Evolutionary conservation across 495 filamentous ascomycete genomes (phyloP), one percentile per base, ranked within the genome.

Genomic region (Zalerion maritima): DNA sequence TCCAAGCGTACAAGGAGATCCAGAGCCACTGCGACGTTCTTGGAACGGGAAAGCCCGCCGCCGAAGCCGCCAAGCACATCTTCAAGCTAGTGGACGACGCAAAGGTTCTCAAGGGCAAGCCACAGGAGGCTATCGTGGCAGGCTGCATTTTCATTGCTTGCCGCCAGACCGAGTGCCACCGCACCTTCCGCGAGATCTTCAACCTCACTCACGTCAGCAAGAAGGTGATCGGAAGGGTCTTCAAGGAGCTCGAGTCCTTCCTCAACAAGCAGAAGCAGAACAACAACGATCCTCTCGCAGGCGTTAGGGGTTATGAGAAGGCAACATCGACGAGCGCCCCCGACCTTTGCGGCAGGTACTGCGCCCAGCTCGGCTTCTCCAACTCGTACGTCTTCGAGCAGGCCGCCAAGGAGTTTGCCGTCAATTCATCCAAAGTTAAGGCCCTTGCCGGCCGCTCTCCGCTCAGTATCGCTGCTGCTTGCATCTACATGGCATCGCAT

Each of bases 131-230:
- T 26, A 75, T 96, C 34, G 86, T 93, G 29, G 91, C 89, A 6
- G 83, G 84, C 2, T 94, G 86, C 52, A 87, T 97, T 53, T 94
- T 96, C 60, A 85, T 96, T 45, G 86, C 89, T 14, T 94, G 86
- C 49, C 84, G 89, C 19, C 83, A 93, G 54, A 78, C 75, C 45
- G 70, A 73, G 38, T 78, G 84, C 12, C 78, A 79, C 2, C 75
- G 91, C 29, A 93, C 83, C 1, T 97, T 96, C 60, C 75, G 75
- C 14, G 91, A 96, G 52, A 81, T 97, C 41, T 87, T 78, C 49
- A 70, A 77, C 24, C 58, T 94, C 52, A 96, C 89, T 23, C 89
- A 87, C 43, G 87, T 96, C 8, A 73, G 78, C 15, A 91, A 94
- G 58, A 94, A 94, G 58, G 91, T 96, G 47, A 94, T 96, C 40